Base-by-base conservation (phyloP, 1,284 basidiomycete genomes). In the Ustilago cynodontis region DNA sequence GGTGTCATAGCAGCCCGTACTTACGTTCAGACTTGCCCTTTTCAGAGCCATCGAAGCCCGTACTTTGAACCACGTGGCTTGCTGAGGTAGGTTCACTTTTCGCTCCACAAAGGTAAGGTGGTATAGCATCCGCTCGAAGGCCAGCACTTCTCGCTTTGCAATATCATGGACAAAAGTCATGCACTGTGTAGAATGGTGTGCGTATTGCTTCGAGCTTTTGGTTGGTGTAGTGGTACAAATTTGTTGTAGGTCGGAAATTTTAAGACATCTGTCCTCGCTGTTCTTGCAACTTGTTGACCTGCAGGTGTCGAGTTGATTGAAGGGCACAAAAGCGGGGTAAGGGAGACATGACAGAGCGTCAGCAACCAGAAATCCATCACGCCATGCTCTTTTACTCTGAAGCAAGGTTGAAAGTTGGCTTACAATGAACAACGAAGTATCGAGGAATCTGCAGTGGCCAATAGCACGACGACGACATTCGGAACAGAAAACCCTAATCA, bases 241-340 rank as follows among this genome's bases (percentile, higher is more conserved):
- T 51, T 26, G n/a, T 33, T 33, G 20, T 35, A 20, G 5, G 37
- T 11, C 24, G 9, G 18, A 18, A 43, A n/a, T 5, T 13, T 72
- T 24, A 68, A 8, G 65, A 31, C 71, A 68, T 65, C 57, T 72
- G 74, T 35, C 72, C 82, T 18, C 79, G 79, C 64, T 84, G 83
- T 65, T 86, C 82, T 86, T 95, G 92, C 64, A 98, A 90, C 85
- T 91, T 90, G 83, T 91, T 91, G 75, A 98, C 77, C 79, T 81
- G 72, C 49, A 28, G 45, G 14, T 28, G 31, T n/a, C 14, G 43
- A 20, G n/a, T n/a, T n/a, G 29, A 33, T 22, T 20, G 16, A 57
- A 20, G 31, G n/a, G 28, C 13, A 49, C 14, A 33, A 33, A 33
- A 11, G 31, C 11, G 31, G 37, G 13, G 18, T 2, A 3, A 47